Base-by-base conservation (phyloP, 495 filamentous ascomycete species). In the Trichoderma asperelloides region DNA sequence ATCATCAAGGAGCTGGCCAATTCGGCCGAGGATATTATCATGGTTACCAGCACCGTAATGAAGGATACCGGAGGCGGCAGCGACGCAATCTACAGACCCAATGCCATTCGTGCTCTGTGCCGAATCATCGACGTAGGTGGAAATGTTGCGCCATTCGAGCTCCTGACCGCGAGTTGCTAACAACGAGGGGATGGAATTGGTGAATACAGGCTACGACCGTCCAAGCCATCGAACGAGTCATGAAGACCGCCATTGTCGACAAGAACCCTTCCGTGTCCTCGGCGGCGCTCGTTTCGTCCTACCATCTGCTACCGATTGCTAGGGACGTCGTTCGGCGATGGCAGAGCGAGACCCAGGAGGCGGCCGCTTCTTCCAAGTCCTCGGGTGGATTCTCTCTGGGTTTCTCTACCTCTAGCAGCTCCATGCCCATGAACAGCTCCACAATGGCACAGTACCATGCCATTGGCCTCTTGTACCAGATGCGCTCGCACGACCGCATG, bases 41-140 rank as follows among this genome's bases (percentile, higher is more conserved):
- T 99, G 95, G 94, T 97, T 65, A 99, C 95, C 27, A 93, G 91
- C 79, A 96, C 92, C 72, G 97, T 99, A 69, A 99, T 99, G 94
- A 99, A 99, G 82, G 95, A 99, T 75, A 97, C 94, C 8, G 92
- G 93, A 66, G 92, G 95, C 70, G 92, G 92, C 69, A 96, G 92
- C 73, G 96, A 98, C 73, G 91, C 94, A 57, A 85, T 99, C 62
- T 99, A 96, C 79, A 86, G 94, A 69, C 92, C 95, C 25, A 99
- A 99, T 84, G 95, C 95, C 65, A 98, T 99, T 74, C 86, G 95
- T 67, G 93, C 95, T 51, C 83, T 99, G 69, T 97, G 93, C 80
- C 88, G 95, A 69, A 96, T 99, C 73, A 98, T 98, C 73, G 95
- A 99, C 84, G 96, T 60, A 60, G 23, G 55, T 60, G 55, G 1